Evolutionary conservation across 2,329 filamentous ascomycete species (phyloP).

Genomic region (Parastagonospora avenae): DNA sequence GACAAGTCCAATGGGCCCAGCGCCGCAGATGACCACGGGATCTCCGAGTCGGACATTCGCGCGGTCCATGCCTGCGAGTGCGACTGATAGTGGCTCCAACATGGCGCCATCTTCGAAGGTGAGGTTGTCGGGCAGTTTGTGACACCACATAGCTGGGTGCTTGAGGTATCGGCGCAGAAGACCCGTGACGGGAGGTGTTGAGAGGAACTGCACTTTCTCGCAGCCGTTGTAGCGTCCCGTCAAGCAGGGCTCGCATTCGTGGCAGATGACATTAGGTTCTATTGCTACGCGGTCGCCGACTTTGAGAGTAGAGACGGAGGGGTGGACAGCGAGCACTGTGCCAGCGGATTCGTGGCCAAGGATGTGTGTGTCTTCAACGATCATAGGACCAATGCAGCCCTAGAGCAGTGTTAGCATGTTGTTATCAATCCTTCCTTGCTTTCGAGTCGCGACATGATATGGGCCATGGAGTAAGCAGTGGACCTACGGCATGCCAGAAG

Average conservation of each 20-base stretch:
- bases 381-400: conserved; percentile 92
- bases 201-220: conserved; percentile 82
- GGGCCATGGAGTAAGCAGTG: background rate
- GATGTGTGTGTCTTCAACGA: conserved; percentile 86
- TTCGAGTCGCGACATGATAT: too few relatives aligned
- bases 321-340: conserved; percentile 77
- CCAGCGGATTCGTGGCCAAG: conserved; percentile 94
- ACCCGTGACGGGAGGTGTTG: conserved; percentile 86
- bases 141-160: conserved; percentile 92
- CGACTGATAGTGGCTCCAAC: conserved; percentile 88
- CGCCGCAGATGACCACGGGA: conserved; percentile 85
- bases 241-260: conserved; percentile 86
- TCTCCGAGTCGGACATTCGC: conserved; percentile 83
- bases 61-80: conserved; percentile 84
- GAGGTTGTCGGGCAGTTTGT: conserved; percentile 88
- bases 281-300: conserved; percentile 90
- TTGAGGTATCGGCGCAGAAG: conserved; percentile 91
- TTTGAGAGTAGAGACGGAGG: conserved; percentile 77
- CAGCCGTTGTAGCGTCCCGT: conserved; percentile 96
- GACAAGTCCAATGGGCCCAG: conserved; percentile 91
- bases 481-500: conserved; percentile 83
- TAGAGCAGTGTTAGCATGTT: conserved; percentile 11
- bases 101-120: conserved; percentile 89
- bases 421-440: too few relatives aligned
- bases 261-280: conserved; percentile 93